Evolutionary conservation across 257 asterid genomes (phyloP), one percentile per base, ranked within the genome.

Genomic region (Ligustrum vulgare): DNA sequence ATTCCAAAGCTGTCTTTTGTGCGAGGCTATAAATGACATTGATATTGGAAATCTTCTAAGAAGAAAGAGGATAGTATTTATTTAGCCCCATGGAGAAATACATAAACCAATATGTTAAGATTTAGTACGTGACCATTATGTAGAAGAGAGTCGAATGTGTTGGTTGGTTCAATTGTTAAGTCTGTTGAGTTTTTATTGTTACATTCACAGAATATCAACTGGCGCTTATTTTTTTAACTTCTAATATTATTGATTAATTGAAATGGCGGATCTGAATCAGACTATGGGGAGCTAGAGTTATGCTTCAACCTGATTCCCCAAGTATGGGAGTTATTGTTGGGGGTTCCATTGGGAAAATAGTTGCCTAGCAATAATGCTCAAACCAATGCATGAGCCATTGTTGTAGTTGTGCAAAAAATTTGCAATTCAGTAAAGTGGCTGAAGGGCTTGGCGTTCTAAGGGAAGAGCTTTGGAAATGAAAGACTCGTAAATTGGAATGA

Each of bases 241-340:
- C 20, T 10, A 39, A 67, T 37, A 51, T n/a, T 67, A 36, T 13
- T 16, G 45, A 12, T 71, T 11, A 58, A 45, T 31, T 70, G 7
- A 12, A 37, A 43, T 73, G 79, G 77, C 91, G 91, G 97, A 83
- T 73, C 88, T 0, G 97, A 91, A 34, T 96, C 92, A 64, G 87
- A 87, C 74, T 94, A 89, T 70, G 99, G 98, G 34, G 99, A 98
- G 99, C 99, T n/a, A 91, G 49, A 80, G 99, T 94, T 82, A 94
- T 94, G 99, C 96, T 94, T 13, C 84, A 98, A 60, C 99, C 98
- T 0, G 99, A 97, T 45, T 86, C 97, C 0, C 98, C 99, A 0
- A 98, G 99, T 74, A 94, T 96, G 1, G 99, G 99, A 35, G 99
- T 94, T 32, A 92, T 94, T 69, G 99, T 98, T 5, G n/a, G 98